Conservation (phyloP, 306 rosid species). For the Senna siamea region DNA sequence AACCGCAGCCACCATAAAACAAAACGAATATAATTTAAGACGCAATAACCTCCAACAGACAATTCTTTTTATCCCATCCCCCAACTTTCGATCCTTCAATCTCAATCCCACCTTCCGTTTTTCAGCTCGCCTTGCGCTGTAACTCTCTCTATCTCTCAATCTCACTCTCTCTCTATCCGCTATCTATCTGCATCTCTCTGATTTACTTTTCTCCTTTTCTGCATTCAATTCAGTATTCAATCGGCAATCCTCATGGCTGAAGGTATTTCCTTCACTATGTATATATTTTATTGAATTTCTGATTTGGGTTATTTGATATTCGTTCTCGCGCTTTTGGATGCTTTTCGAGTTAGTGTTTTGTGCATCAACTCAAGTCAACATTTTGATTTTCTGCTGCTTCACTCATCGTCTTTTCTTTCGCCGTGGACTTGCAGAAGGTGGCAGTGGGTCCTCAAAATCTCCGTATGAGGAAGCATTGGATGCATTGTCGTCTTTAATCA, state of each 20-base stretch:
- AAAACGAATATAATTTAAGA: neutral
- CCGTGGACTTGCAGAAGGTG: constrained; percentile 42
- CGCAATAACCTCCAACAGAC: constrained; percentile 17
- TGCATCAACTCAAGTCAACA: constrained; percentile 27
- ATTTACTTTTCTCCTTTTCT: constrained; percentile 8
- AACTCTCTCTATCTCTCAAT: neutral
- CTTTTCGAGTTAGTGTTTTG: neutral
- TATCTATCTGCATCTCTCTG: neutral
- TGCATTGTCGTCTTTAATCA: constrained; percentile 81
- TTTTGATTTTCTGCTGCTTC: constrained; percentile 27
- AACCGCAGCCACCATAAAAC: neutral
- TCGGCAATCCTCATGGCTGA: constrained; percentile 48
- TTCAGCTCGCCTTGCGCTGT: constrained; percentile 28
- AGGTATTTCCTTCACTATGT: constrained; percentile 45
- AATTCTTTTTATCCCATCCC: constrained; percentile 26
- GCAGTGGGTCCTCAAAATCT: constrained; percentile 43
- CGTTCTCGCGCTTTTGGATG: constrained; percentile 1
- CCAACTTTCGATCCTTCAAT: constrained; percentile 32
- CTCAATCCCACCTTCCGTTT: constrained; percentile 36
- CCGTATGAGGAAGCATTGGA: constrained; percentile 81
- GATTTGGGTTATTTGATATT: constrained; percentile 8
- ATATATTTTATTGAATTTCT: neutral
- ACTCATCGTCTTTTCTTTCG: constrained; percentile 1
- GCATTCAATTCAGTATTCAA: constrained; percentile 38
- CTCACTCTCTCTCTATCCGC: neutral